Evolutionary conservation across 768 basidiomycete genomes (phyloP), one percentile per base, ranked within the genome.

Genomic region (Amanita thiersii): DNA sequence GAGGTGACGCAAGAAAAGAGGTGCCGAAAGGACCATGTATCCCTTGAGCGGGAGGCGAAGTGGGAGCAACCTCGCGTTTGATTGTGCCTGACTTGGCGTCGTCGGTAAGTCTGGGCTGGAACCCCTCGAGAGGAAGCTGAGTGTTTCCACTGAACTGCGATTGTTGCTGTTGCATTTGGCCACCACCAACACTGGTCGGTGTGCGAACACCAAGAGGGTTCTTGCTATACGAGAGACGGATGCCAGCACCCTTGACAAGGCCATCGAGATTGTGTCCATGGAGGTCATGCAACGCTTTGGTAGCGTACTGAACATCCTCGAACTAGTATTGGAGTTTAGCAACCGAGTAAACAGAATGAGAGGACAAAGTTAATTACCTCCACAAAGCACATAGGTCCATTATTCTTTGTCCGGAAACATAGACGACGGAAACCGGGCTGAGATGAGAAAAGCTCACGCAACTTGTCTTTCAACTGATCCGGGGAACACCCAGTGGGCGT

Each of bases 321-420:
- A 98, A 99, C 86, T 93, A 54, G 11, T 18, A 36, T 3, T 24
- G 20, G 11, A 15, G n/a, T 31, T 20, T 18, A 45, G 17, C 38
- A 37, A 24, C 28, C 19, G 19, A 19, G 75, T 40, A 83, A 77
- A 50, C 82, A 84, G 72, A 76, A 47, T n/a, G 39, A 43, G 45
- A 25, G 45, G 25, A 43, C 33, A 23, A 46, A 33, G 42, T 35
- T 19, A 48, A 54, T 49, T 58, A 91, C 89, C 80, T 99, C 96
- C 33, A 98, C 92, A 59, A 98, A 98, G 61, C 96, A 98, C 93
- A 98, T 98, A 5, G 94, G 94, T 0, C 96, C 93, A 52, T 93
- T 93, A 58, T 78, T 88, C 68, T 99, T 99, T 55, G 94, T 91
- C 40, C 93, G 73, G 69, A 92, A 98, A 55, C 84, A 91, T 48